phyloP scores from a whole-genome alignment of 148 eudicot species.

The Diospyros lotus region DNA sequence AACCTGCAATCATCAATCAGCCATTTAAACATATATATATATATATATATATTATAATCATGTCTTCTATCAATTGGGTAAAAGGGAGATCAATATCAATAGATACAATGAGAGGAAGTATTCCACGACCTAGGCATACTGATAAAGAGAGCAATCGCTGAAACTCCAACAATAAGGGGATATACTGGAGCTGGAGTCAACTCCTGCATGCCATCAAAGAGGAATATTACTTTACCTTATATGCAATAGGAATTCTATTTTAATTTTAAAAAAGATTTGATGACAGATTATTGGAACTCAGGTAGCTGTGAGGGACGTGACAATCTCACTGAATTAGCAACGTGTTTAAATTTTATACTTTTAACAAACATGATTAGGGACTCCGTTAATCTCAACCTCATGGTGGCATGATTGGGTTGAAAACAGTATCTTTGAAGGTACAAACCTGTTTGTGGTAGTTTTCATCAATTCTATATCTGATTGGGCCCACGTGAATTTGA shows the following conservation, averaged over 20 bases:
- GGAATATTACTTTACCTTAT: conserved; percentile 1
- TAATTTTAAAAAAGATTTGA: too few species aligned
- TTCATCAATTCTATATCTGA: conserved; percentile 61
- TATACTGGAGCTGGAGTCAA: conserved; percentile 80
- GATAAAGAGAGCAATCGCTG: conserved; percentile 64
- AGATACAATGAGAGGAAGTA: neutral
- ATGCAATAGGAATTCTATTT: neutral
- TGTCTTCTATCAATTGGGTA: neutral
- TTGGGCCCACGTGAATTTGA: conserved; percentile 74
- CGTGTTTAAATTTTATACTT: neutral
- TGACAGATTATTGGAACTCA: neutral
- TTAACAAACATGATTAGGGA: neutral
- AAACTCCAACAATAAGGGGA: conserved; percentile 76
- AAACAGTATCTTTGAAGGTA: neutral
- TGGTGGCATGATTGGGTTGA: neutral
- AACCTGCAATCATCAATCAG: conserved; percentile 37
- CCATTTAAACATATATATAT: conserved; percentile 5
- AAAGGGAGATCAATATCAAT: neutral
- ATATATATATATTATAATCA: too few species aligned
- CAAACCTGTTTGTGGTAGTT: conserved; percentile 75
- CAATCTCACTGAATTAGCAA: neutral
- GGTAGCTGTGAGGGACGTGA: neutral
- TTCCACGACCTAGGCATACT: conserved; percentile 79
- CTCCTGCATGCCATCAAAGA: conserved; percentile 50
- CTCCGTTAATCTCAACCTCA: neutral